These are phyloP conservation scores for Carallia brachiata DNA, from an alignment of 345 rosid genomes.

Conservation along the genomic window DNA sequence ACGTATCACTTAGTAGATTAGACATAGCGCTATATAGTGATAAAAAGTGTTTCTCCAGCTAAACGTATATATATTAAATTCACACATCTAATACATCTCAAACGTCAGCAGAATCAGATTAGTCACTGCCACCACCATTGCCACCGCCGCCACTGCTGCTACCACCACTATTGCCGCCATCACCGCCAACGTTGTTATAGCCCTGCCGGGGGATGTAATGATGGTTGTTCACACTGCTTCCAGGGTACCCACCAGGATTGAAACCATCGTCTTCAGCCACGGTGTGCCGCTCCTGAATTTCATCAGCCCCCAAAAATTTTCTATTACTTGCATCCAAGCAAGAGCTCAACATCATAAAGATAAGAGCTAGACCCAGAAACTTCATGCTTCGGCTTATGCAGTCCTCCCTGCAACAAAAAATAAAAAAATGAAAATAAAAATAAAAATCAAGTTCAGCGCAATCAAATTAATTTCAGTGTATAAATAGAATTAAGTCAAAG, in stretches of 20 bases:
- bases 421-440: not conserved
- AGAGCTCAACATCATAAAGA: slow-evolving; percentile 23
- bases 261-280: not conserved
- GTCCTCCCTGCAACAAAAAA: too few species aligned
- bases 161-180: slow-evolving; percentile 28
- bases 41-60: too few species aligned
- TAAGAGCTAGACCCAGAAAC: slow-evolving; percentile 19
- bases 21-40: too few species aligned
- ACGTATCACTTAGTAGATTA: too few species aligned
- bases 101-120: too few species aligned
- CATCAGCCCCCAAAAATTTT: slow-evolving; percentile 1
- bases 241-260: slow-evolving; percentile 17
- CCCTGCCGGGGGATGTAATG: slow-evolving; percentile 56
- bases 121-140: not conserved
- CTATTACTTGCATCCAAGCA: slow-evolving; percentile 17
- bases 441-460: not conserved
- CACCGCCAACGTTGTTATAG: slow-evolving; percentile 36
- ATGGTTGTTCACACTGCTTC: slow-evolving; percentile 39
- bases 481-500: too few species aligned
- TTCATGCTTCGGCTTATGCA: slow-evolving; percentile 21
- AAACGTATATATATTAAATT: too few species aligned
- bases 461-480: too few species aligned
- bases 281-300: not conserved
- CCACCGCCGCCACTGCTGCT: slow-evolving; percentile 1
- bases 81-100: too few species aligned